Percentiles rank a stretch among this genome's conserved stretches.
phyloP scores from a whole-genome alignment of 129 eudicot species.

The Deinandra increscens region DNA sequence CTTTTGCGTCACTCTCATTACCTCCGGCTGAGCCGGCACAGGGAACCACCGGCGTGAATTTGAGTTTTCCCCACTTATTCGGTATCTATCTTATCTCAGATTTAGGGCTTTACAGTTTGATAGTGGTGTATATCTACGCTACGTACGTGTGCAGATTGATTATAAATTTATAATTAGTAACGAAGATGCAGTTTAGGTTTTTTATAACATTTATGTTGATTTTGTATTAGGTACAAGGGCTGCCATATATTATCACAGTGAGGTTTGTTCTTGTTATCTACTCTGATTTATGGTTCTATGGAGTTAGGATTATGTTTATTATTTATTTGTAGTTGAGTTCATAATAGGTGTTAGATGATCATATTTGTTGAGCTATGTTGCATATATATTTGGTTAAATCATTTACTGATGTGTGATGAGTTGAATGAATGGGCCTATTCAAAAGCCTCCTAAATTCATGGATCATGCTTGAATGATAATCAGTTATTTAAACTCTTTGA shows the following conservation, averaged over 20 bases:
- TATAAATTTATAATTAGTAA: not conserved
- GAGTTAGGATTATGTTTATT: constrained; percentile 19
- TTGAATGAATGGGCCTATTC: not conserved
- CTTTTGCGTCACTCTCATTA: too few species aligned
- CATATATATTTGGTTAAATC: not conserved
- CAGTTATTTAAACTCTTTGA: too few species aligned
- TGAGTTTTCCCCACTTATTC: constrained; percentile 80
- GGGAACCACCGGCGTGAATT: too few species aligned
- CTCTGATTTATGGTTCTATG: not conserved
- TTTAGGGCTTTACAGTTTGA: constrained; percentile 10
- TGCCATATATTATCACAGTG: constrained; percentile 84
- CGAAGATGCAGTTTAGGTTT: not conserved
- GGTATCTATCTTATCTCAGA: constrained; percentile 45
- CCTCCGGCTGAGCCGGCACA: too few species aligned
- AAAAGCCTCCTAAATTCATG: too few species aligned
- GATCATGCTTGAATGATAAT: too few species aligned
- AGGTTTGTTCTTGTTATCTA: constrained; percentile 42
- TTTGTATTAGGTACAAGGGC: constrained; percentile 69
- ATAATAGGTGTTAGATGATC: not conserved
- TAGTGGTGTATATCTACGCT: not conserved
- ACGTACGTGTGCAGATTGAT: not conserved
- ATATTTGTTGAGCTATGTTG: not conserved
- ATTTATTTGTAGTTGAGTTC: not conserved
- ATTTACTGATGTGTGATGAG: not conserved
- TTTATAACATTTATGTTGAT: not conserved